Percentiles rank a stretch among this genome's conserved stretches.
phyloP scores from a whole-genome alignment of 2,329 filamentous ascomycete species.

The Epichloe uncinata region DNA sequence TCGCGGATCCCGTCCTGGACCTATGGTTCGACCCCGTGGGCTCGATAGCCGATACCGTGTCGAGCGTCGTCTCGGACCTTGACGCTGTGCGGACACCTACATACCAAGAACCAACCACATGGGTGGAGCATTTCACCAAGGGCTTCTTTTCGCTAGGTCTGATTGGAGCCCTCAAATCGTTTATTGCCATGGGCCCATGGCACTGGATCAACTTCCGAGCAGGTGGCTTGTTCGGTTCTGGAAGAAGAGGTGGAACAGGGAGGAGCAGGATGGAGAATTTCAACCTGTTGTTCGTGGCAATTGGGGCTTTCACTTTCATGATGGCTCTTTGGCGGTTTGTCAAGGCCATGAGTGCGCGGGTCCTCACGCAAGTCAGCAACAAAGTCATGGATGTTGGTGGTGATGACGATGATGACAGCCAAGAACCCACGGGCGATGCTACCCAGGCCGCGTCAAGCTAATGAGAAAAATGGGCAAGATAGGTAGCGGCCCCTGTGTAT shows the following conservation, averaged over 20 bases:
- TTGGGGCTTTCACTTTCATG: slow-evolving; percentile 71
- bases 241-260: slow-evolving; percentile 48
- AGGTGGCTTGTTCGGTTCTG: slow-evolving; percentile 40
- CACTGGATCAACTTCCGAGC: slow-evolving; percentile 63
- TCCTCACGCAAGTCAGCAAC: slow-evolving; percentile 67
- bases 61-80: slow-evolving; percentile 28
- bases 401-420: slow-evolving; percentile 35
- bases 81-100: slow-evolving; percentile 22
- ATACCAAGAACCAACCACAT: slow-evolving; percentile 44
- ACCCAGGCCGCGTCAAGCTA: neutral
- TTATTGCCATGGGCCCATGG: slow-evolving; percentile 61
- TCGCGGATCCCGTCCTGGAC: slow-evolving; percentile 86
- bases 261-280: slow-evolving; percentile 67
- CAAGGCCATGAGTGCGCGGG: slow-evolving; percentile 54
- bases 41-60: slow-evolving; percentile 40
- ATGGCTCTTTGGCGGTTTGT: slow-evolving; percentile 78
- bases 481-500: neutral
- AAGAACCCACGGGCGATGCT: slow-evolving; percentile 8
- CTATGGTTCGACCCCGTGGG: slow-evolving; percentile 70
- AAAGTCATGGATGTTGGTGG: slow-evolving; percentile 70
- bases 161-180: slow-evolving; percentile 69
- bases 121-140: slow-evolving; percentile 77
- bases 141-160: slow-evolving; percentile 83
- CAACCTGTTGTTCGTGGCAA: slow-evolving; percentile 63
- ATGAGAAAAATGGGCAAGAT: slow-evolving; percentile 1